Evolutionary conservation across 306 rosid species (phyloP), one percentile per base, ranked within the genome.

Genomic region (Cicer arietinum): DNA sequence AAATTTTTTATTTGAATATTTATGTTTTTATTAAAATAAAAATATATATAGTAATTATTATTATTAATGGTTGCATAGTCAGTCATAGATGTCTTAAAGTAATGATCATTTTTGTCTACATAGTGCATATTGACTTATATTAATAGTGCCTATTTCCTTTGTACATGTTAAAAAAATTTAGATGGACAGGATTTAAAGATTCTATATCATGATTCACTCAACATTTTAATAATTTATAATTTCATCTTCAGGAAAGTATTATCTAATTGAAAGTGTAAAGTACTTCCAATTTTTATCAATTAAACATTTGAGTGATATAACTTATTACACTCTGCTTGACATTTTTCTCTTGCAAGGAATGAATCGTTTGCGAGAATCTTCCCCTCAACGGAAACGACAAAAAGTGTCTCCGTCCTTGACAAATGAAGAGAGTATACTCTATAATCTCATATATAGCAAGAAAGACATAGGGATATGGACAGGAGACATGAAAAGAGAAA

Each of bases 401-500:
- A 91, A 88, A 5, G 67, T 83, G 43, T 70, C 56, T 1, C 81
- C 13, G 10, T 73, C 85, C 68, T 69, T 93, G 77, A 77, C 89
- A 1, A 86, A 81, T 2, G 85, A 71, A 3, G 96, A 93, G 69
- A 74, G 67, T 18, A 22, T 71, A 20, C 73, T 91, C 8, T 85
- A 84, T 76, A 71, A 84, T 56, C 82, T 88, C 45, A 88, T 93
- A 57, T 46, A 61, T 68, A 71, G 92, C 79, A 89, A 81, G 78
- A 65, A 73, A 61, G 84, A 79, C 80, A 77, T 86, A 88, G 93
- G 86, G 35, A 90, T 93, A 44, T 86, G 96, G 91, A 74, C 69
- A 10, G 67, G 71, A 12, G 96, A 93, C 74, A 50, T 93, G 80
- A 88, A 79, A 69, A 47, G 77, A 18, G 92, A 89, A 79, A 77